Evolutionary conservation across 1,284 basidiomycete species (phyloP).

Genomic region (Hortiboletus rubellus): DNA sequence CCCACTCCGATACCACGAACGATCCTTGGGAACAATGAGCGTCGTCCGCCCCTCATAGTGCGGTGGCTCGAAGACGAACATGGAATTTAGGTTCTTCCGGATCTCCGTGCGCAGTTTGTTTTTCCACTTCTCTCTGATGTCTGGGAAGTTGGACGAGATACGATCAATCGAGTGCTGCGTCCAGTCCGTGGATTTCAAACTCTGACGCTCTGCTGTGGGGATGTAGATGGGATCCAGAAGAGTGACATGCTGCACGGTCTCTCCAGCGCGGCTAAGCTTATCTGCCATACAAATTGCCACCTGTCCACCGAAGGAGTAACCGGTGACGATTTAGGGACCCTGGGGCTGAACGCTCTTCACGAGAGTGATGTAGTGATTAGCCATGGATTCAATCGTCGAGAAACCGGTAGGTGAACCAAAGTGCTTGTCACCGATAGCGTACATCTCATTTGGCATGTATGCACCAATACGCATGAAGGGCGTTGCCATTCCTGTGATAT

Average conservation of each 20-base stretch:
- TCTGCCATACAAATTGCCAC: constrained; percentile 31
- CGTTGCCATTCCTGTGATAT: constrained; percentile 34
- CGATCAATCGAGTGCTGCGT: constrained; percentile 31
- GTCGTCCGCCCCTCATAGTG: constrained; percentile 27
- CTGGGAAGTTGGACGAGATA: constrained; percentile 32
- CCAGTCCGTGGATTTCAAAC: constrained; percentile 33
- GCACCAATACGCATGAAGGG: constrained; percentile 35
- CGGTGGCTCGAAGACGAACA: constrained; percentile 33
- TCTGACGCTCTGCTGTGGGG: constrained; percentile 26
- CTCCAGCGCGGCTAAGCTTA: constrained; percentile 25
- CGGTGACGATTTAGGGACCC: constrained; percentile 29
- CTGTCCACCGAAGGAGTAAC: constrained; percentile 32
- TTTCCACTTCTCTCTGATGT: constrained; percentile 34
- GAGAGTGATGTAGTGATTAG: constrained; percentile 33
- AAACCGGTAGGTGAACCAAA: constrained; percentile 33
- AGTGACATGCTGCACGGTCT: constrained; percentile 25
- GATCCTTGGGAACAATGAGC: constrained; percentile 32
- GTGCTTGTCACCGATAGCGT: constrained; percentile 33
- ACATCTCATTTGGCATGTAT: constrained; percentile 36
- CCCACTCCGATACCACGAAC: constrained; percentile 33
- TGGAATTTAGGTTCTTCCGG: constrained; percentile 31
- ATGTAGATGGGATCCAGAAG: constrained; percentile 34
- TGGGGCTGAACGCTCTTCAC: constrained; percentile 25
- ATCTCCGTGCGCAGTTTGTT: constrained; percentile 29
- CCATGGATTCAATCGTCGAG: constrained; percentile 31